Percentiles rank a stretch among this genome's conserved stretches.
phyloP scores from a whole-genome alignment of 1,139 yeast genomes.

The Diutina sp. region DNA sequence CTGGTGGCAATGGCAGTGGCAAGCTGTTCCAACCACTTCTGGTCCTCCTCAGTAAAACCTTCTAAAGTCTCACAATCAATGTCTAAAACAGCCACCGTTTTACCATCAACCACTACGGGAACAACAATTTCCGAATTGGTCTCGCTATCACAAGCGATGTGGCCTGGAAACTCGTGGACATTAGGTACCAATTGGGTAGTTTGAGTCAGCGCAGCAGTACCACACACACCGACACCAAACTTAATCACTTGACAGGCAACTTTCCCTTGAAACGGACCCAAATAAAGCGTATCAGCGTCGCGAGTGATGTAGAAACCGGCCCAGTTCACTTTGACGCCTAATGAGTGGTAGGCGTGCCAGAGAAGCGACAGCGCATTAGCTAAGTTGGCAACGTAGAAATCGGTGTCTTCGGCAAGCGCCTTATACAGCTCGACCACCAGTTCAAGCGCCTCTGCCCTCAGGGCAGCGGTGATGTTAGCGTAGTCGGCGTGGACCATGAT shows the following conservation, averaged over 20 bases:
- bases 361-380: slow-evolving; percentile 76
- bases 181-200: slow-evolving; percentile 64
- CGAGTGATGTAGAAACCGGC: slow-evolving; percentile 72
- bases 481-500: slow-evolving; percentile 46
- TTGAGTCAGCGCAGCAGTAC: slow-evolving; percentile 52
- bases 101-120: slow-evolving; percentile 41
- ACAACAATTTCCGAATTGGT: slow-evolving; percentile 90
- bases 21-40: slow-evolving; percentile 43
- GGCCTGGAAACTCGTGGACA: slow-evolving; percentile 76
- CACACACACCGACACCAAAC: slow-evolving; percentile 86
- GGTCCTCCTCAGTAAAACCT: slow-evolving; percentile 61
- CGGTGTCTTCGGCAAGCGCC: slow-evolving; percentile 49
- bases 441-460: slow-evolving; percentile 48
- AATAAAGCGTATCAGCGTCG: slow-evolving; percentile 33
- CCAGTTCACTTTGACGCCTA: slow-evolving; percentile 64
- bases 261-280: slow-evolving; percentile 95
- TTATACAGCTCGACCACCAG: slow-evolving; percentile 46
- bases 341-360: slow-evolving; percentile 76
- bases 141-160: slow-evolving; percentile 94
- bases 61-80: slow-evolving; percentile 56
- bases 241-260: slow-evolving; percentile 84
- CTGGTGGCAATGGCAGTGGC: slow-evolving; percentile 36
- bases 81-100: slow-evolving; percentile 66
- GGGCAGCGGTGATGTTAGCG: slow-evolving; percentile 27
- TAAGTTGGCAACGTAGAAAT: slow-evolving; percentile 80